These are phyloP conservation scores for Arabis hirsuta DNA, from an alignment of 345 rosid genomes.

Conservation along the genomic window DNA sequence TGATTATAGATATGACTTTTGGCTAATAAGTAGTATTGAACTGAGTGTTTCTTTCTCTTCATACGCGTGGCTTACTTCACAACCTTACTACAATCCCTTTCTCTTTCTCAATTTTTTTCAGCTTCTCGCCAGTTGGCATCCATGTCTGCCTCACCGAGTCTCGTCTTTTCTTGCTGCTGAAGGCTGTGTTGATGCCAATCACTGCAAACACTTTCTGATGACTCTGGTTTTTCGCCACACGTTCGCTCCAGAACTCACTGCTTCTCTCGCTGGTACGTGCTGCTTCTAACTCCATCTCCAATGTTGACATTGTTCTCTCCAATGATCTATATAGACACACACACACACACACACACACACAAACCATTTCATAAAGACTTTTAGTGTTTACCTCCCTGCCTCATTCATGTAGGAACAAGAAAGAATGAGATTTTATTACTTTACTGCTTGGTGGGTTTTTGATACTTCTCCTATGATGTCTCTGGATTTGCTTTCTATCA, in stretches of 20 bases:
- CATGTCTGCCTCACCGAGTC: conserved; percentile 81
- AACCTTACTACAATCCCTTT: conserved; percentile 78
- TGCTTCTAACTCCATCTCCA: conserved; percentile 70
- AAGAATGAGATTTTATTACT: conserved; percentile 29
- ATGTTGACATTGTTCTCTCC: conserved; percentile 64
- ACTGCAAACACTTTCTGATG: conserved; percentile 74
- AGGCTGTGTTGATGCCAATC: conserved; percentile 87
- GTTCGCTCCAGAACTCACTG: conserved; percentile 35
- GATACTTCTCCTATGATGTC: conserved; percentile 71
- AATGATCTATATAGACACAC: conserved; percentile 66
- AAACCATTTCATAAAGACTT: not conserved
- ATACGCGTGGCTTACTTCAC: conserved; percentile 42
- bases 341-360: not conserved
- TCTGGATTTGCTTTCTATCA: conserved; percentile 59
- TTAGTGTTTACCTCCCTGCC: conserved; percentile 15
- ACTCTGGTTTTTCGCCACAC: conserved; percentile 49
- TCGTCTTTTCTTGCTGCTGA: conserved; percentile 83
- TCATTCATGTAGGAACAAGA: not conserved
- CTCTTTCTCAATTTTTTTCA: conserved; percentile 73
- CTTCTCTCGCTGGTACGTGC: conserved; percentile 45
- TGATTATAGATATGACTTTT: not conserved
- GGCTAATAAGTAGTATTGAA: not conserved
- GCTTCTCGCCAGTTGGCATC: conserved; percentile 81
- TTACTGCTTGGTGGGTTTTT: conserved; percentile 68
- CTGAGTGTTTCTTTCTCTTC: not conserved